Base-by-base conservation (phyloP, 2,329 filamentous ascomycete species). In the Zymoseptoria tritici region DNA sequence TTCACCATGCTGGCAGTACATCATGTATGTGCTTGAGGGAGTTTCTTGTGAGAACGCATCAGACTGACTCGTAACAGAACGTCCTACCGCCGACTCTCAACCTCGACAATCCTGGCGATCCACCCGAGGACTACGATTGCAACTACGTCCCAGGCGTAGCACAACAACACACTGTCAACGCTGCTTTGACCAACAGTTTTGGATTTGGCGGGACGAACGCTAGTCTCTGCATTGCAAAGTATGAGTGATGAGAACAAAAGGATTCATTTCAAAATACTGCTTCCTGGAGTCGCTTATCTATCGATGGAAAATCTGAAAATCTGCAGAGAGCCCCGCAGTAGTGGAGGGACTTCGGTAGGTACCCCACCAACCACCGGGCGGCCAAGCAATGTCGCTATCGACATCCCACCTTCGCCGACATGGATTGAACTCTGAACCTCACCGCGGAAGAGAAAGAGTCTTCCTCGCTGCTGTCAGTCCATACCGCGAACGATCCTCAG, bases 171-270 rank as follows among this genome's bases (percentile, higher is more conserved):
- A 72, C 79, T 2, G 84, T 97, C 9, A 78, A 85, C 59, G 87
- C 93, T 21, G 90, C 89, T 4, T 69, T 99, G 60, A 94, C 90
- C 3, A 99, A 99, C 71, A 97, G 93, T 72, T 99, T 99, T 76
- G 94, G 94, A 0, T 99, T 99, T 77, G 94, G 94, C 9, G 94
- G 94, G 16, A 97, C 93, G 1, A 99, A 99, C 77, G 92, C 93
- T 50, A 91, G 86, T 57, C 78, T 99, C 46, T 91, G 91, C 56
- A 93, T 97, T 68, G 81, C 81, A 7, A 81, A 78, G 57, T 67
- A 65, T 52, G 58, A 54, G 22, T 64, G 56, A 61, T 36, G n/a
- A 16, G 51, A 54, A 20, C 20, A 24, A 31, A 2, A 0, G 11
- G 9, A 42, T 42, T 9, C 54, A 51, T 50, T 29, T 49, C 31